Evolutionary conservation across 2,329 filamentous ascomycete species (phyloP).

Genomic region (Ilyonectria mors-panacis): DNA sequence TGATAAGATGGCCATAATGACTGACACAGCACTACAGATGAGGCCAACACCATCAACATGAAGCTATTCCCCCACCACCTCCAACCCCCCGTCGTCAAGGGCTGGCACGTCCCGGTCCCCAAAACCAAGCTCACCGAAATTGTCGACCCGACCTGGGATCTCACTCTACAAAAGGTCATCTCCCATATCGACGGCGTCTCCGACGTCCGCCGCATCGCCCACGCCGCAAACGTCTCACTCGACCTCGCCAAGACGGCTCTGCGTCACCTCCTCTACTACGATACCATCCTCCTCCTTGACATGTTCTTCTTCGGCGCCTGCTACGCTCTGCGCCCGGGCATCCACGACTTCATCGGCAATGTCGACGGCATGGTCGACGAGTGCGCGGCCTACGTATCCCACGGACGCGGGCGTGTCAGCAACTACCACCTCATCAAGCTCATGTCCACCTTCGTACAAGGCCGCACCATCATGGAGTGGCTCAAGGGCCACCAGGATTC

Average conservation of each 20-base stretch:
- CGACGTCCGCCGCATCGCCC: constrained; percentile 88
- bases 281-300: constrained; percentile 90
- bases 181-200: constrained; percentile 92
- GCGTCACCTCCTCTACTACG: constrained; percentile 92
- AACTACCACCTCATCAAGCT: constrained; percentile 83
- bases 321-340: constrained; percentile 85
- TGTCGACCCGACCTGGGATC: constrained; percentile 79
- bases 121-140: constrained; percentile 76
- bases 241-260: constrained; percentile 89
- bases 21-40: constrained; percentile 68
- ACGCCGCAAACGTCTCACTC: constrained; percentile 87
- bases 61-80: constrained; percentile 91
- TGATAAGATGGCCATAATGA: not conserved
- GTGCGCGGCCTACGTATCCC: constrained; percentile 86
- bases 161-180: constrained; percentile 85
- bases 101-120: constrained; percentile 91
- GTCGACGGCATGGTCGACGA: constrained; percentile 84
- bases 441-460: constrained; percentile 87
- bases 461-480: constrained; percentile 90
- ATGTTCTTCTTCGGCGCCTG: constrained; percentile 95
- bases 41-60: constrained; percentile 95
- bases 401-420: constrained; percentile 59
- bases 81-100: constrained; percentile 81
- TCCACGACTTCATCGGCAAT: constrained; percentile 85
- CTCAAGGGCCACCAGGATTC: constrained; percentile 80